A percentile compares a stretch with the other conserved stretches of the same genome.
These are phyloP conservation scores for Hibiscus mutabilis DNA, from an alignment of 345 rosid species.

Conservation along the genomic window DNA sequence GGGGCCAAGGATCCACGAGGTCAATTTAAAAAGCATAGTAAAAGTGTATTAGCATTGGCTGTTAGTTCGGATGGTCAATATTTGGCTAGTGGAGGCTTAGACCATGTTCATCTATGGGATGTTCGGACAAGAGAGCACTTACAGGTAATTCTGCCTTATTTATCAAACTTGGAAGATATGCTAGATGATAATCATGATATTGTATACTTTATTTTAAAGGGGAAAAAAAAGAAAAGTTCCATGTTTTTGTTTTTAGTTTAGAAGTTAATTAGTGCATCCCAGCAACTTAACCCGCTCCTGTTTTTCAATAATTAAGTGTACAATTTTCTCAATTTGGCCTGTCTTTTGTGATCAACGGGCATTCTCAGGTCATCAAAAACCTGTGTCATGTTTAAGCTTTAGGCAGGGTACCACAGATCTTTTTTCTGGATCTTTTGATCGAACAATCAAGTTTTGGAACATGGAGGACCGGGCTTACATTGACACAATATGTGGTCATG, in stretches of 20 bases:
- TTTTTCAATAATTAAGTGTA: not conserved
- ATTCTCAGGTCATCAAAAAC: conserved; percentile 83
- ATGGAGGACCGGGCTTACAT: conserved; percentile 82
- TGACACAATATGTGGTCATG: conserved; percentile 71
- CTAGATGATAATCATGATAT: not conserved
- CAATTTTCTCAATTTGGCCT: conserved; percentile 13
- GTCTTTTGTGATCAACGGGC: conserved; percentile 41
- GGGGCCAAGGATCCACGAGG: conserved; percentile 77
- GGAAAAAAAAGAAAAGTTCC: not conserved
- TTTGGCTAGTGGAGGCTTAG: conserved; percentile 91
- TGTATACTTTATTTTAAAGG: not conserved
- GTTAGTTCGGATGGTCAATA: conserved; percentile 87
- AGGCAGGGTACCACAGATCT: conserved; percentile 80
- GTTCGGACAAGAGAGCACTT: conserved; percentile 72
- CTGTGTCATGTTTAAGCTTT: conserved; percentile 81
- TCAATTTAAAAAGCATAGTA: conserved; percentile 58
- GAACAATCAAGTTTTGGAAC: conserved; percentile 91
- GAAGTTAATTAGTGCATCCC: not conserved
- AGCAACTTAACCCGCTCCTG: not conserved
- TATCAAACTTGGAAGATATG: not conserved
- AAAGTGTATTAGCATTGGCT: conserved; percentile 71
- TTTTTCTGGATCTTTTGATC: conserved; percentile 96
- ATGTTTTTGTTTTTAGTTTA: not conserved
- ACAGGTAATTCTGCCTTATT: conserved; percentile 42
- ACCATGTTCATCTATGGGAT: conserved; percentile 97